Evolutionary conservation across 2,329 filamentous ascomycete species (phyloP), one percentile per base, ranked within the genome.

Genomic region (Calonectria pteridis): DNA sequence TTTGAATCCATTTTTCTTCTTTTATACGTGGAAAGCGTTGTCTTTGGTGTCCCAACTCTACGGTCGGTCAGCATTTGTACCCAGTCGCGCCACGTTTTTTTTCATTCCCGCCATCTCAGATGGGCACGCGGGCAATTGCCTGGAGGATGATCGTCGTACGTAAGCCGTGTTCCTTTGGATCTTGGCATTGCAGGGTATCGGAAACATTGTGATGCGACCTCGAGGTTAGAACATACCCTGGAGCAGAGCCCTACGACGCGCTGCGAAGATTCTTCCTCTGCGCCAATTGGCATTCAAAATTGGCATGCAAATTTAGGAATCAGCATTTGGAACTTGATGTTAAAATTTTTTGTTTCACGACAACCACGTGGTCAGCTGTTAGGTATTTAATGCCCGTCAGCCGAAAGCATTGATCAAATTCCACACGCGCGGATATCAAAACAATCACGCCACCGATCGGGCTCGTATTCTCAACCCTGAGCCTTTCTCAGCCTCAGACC

Each of bases 91-190:
- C 53, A 58, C 7, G 16, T n/a, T n/a, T 40, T 40, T 40, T 28
- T 33, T 18, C 18, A 29, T 40, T 55, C 14, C 35, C 20, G 50
- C 26, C 46, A 16, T 33, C n/a, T 55, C 40, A 55, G 26, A 40
- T 67, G 66, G 18, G 51, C 66, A 68, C 51, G 66, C 46, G 66
- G 43, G 35, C 66, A 58, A 33, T 68, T 68, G 31, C 66, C 43
- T 18, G 20, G n/a, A 59, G 50, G 35, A 55, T 35, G n/a, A 62
- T 14, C 10, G 29, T 28, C 20, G 50, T 55, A 46, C 28, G 55
- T 58, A 53, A 46, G 33, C 29, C 37, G 11, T 55, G 23, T 29
- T 58, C 50, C 33, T 26, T 37, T 40, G 37, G 6, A 51, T 33
- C 66, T 59, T 68, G 35, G 66, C 51, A 28, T 62, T 40, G 55